Base-by-base conservation (phyloP, 2,329 filamentous ascomycete species). In the Herpotrichia juniperi region DNA sequence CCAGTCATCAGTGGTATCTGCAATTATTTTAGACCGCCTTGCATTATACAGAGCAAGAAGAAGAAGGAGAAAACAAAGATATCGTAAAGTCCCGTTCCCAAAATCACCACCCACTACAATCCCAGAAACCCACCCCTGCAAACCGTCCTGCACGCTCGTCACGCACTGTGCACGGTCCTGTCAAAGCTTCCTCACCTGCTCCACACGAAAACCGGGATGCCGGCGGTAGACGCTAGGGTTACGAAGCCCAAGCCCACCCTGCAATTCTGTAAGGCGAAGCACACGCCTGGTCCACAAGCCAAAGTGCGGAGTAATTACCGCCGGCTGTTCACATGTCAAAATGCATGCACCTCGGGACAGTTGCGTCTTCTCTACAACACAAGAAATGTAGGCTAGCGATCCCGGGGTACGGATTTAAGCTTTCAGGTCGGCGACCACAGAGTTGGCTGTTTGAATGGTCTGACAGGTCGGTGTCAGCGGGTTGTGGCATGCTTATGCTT, bases 291-390 rank as follows among this genome's bases (percentile, higher is more conserved):
- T 5, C n/a, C 34, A n/a, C n/a, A n/a, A n/a, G n/a, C 9, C 34
- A 37, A 37, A 37, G 34, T 37, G 34, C 34, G 34, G 34, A 37
- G 34, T 37, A 37, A 37, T 37, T 37, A 17, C 34, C 34, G 34
- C 34, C 34, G 34, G 34, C 17, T 37, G 34, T 37, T 37, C 34
- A 37, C 34, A 37, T 37, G 34, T 37, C 34, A 37, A 11, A 37
- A 11, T 17, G 17, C 34, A 37, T n/a, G 10, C 31, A n/a, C 30
- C 30, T 32, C 30, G 30, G 30, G 14, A 32, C 30, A n/a, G 16
- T 32, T 28, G 26, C 34, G 34, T 37, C 6, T 17, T 37, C 6
- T n/a, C 26, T n/a, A 28, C 26, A 7, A 28, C 12, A 6, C 26
- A 28, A 12, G 12, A 28, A 28, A 28, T 28, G 7, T 28, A 28